Conservation (phyloP, 2,329 filamentous ascomycete species). For the Ophiognomonia clavigignenti-juglandacearum region DNA sequence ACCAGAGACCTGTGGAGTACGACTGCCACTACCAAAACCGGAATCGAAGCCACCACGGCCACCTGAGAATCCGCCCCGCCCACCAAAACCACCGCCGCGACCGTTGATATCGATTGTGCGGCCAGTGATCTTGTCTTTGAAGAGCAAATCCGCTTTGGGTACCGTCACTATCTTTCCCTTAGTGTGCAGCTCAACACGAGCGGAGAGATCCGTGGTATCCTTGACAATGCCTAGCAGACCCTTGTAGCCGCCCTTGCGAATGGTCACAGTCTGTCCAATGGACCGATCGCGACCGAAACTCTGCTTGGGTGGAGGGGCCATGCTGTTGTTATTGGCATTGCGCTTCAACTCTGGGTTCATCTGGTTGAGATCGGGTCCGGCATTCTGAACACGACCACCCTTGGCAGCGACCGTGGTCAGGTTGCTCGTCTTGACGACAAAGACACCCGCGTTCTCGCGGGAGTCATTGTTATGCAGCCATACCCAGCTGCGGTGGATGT, state of each 20-base stretch:
- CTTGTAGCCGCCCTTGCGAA: slow-evolving; percentile 85
- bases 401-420: slow-evolving; percentile 92
- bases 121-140: slow-evolving; percentile 81
- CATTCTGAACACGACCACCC: slow-evolving; percentile 67
- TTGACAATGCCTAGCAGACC: slow-evolving; percentile 93
- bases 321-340: slow-evolving; percentile 52
- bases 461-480: slow-evolving; percentile 83
- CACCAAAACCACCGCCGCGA: slow-evolving; percentile 34
- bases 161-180: slow-evolving; percentile 90
- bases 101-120: slow-evolving; percentile 67
- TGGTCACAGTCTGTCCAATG: slow-evolving; percentile 86
- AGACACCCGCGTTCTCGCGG: slow-evolving; percentile 83
- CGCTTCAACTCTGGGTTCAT: slow-evolving; percentile 90
- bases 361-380: slow-evolving; percentile 73
- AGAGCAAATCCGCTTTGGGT: slow-evolving; percentile 72
- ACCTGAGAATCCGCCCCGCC: slow-evolving; percentile 37
- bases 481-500: slow-evolving; percentile 88
- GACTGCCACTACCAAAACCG: slow-evolving; percentile 60
- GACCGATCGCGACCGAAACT: slow-evolving; percentile 76
- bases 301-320: slow-evolving; percentile 59
- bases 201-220: slow-evolving; percentile 80
- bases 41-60: slow-evolving; percentile 35
- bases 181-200: slow-evolving; percentile 87
- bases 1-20: slow-evolving; percentile 60
- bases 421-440: slow-evolving; percentile 79